Base-by-base conservation (phyloP, 2,329 filamentous ascomycete species). In the Balansia obtecta region DNA sequence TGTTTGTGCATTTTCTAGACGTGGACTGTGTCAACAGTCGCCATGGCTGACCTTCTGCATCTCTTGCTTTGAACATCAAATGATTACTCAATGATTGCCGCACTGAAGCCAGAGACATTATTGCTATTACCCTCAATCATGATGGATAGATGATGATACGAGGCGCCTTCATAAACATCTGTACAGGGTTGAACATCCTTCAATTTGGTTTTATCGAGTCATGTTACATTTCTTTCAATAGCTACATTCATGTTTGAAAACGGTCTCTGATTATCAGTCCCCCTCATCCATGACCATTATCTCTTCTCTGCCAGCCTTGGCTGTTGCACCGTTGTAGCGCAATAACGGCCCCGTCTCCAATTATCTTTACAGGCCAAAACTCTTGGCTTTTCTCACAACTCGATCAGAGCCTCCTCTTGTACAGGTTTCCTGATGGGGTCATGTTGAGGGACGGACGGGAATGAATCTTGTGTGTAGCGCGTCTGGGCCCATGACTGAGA, bases 351-450 rank as follows among this genome's bases (percentile, higher is more conserved):
- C 9, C 34, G 34, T 37, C 34, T 37, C 11, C 34, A 13, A 30
- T 12, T 18, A 7, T 22, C 46, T 48, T 37, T 22, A 11, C n/a
- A 8, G 10, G 7, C 5, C 13, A 46, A n/a, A 44, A 6, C 16
- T n/a, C 39, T 13, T 18, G 22, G 8, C 4, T 30, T 40, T 18
- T 10, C 38, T 62, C 57, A 90, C 54, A 91, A 72, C 65, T 93
- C 87, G 66, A 93, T 93, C 60, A 93, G 68, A 52, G 82, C 85
- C 66, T 91, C 87, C 66, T 91, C 86, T 45, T 85, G 75, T 1
- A 71, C 75, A 13, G 76, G 77, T 59, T 73, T 60, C 53, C 63
- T 61, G 22, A 61, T 53, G 3, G 66, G 67, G 42, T 70, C 68
- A 46, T 67, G 73, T 48, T 68, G 68, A 12, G 77, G 80, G 30